Evolutionary conservation across 2,329 filamentous ascomycete genomes (phyloP).

Genomic region (Pestalotiopsis sp.): DNA sequence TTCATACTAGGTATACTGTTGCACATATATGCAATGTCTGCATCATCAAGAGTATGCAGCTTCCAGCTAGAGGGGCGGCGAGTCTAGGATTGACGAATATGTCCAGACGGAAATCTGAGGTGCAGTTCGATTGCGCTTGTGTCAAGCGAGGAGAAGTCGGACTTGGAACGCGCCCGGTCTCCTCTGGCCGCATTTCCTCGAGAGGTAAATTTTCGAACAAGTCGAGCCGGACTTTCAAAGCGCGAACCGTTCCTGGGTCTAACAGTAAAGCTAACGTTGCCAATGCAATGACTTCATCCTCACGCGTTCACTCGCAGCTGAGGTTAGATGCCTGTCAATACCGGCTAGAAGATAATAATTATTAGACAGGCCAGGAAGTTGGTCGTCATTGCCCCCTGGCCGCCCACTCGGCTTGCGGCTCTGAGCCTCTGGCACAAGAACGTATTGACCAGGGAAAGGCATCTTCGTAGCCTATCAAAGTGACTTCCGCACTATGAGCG

Average conservation of each 20-base stretch:
- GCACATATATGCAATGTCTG: not conserved
- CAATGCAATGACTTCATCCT: slow-evolving; percentile 9
- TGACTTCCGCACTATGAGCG: not conserved
- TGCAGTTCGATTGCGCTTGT: not conserved
- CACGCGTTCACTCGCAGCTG: not conserved
- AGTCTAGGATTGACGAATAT: not conserved
- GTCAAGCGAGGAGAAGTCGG: not conserved
- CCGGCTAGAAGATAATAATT: not conserved
- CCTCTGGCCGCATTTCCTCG: not conserved
- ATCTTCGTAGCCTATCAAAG: not conserved
- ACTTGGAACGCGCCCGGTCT: not conserved
- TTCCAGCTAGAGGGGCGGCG: not conserved
- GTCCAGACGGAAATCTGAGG: not conserved
- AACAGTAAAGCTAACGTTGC: not conserved
- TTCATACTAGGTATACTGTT: not conserved
- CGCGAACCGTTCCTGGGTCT: slow-evolving; percentile 6
- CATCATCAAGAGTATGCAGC: not conserved
- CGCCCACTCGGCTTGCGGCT: not conserved
- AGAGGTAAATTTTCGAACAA: not conserved
- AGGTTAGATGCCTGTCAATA: not conserved
- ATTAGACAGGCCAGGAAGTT: not conserved
- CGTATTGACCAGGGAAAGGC: not conserved
- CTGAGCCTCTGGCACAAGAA: not conserved
- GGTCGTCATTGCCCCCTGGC: not conserved
- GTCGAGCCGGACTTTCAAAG: slow-evolving; percentile 5